Percentiles rank a stretch among this genome's conserved stretches.
These are phyloP conservation scores for Curvularia verruculosa DNA, from an alignment of 2,329 filamentous ascomycete genomes.

Conservation along the genomic window DNA sequence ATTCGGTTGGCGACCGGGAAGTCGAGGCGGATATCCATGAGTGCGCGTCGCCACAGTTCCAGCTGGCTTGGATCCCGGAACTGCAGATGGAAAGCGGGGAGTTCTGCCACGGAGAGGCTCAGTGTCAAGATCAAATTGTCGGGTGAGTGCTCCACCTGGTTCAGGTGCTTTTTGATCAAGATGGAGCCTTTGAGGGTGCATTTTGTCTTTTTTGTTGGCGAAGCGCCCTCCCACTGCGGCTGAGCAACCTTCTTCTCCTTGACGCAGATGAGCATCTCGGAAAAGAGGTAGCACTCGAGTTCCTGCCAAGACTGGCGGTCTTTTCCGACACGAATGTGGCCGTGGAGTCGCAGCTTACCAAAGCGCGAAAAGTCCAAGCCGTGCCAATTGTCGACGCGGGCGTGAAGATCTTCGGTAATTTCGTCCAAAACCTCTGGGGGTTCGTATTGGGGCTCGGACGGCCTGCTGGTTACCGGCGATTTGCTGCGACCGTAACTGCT, in stretches of 20 bases:
- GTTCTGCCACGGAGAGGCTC: conserved; percentile 86
- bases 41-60: conserved; percentile 86
- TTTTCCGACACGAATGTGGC: conserved; percentile 90
- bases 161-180: conserved; percentile 95
- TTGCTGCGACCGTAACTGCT: conserved; percentile 56
- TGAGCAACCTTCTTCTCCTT: conserved; percentile 86
- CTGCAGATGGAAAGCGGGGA: conserved; percentile 91
- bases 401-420: conserved; percentile 82
- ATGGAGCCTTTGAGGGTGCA: conserved; percentile 97
- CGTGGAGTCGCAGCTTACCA: conserved; percentile 87
- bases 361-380: conserved; percentile 93
- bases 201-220: conserved; percentile 67
- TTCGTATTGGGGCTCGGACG: conserved; percentile 66
- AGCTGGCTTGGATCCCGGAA: conserved; percentile 85
- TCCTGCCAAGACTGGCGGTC: conserved; percentile 98
- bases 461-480: conserved; percentile 62
- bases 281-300: conserved; percentile 94
- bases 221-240: conserved; percentile 69
- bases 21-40: conserved; percentile 79
- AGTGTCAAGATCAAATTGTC: conserved; percentile 88
- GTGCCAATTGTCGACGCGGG: conserved; percentile 97
- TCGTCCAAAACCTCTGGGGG: conserved; percentile 77
- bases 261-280: conserved; percentile 98
- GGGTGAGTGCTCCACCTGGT: conserved; percentile 74
- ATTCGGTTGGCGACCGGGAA: conserved; percentile 64